These are phyloP conservation scores for Monosporozyma aerobia DNA, from an alignment of 805 yeast genomes.

Conservation along the genomic window DNA sequence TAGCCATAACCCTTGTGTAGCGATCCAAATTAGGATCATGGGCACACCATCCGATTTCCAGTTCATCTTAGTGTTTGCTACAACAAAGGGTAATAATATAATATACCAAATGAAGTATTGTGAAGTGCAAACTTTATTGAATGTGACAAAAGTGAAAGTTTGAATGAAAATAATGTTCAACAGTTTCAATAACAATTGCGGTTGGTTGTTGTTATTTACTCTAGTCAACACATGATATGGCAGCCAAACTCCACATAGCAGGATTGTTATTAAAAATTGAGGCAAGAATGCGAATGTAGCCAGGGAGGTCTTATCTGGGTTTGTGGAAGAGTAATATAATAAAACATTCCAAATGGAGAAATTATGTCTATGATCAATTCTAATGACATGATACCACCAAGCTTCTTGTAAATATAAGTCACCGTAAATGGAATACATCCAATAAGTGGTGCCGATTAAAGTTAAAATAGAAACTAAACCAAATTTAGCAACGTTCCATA, in stretches of 20 bases:
- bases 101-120: slow-evolving; percentile 95
- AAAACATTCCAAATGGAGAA: slow-evolving; percentile 79
- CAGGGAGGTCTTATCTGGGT: slow-evolving; percentile 3
- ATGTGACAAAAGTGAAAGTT: slow-evolving; percentile 68
- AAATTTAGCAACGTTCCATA: slow-evolving; percentile 32
- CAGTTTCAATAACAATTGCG: slow-evolving; percentile 12
- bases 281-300: slow-evolving; percentile 69
- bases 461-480: slow-evolving; percentile 35
- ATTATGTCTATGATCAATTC: slow-evolving; percentile 92
- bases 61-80: slow-evolving; percentile 38
- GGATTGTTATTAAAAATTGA: slow-evolving; percentile 44
- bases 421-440: slow-evolving; percentile 68
- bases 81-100: slow-evolving; percentile 68
- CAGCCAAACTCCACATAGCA: background rate
- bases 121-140: slow-evolving; percentile 80
- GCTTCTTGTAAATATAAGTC: slow-evolving; percentile 66
- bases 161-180: slow-evolving; percentile 58
- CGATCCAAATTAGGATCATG: slow-evolving; percentile 51
- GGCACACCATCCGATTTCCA: slow-evolving; percentile 32
- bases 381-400: slow-evolving; percentile 68
- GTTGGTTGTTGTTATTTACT: background rate
- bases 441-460: slow-evolving; percentile 37
- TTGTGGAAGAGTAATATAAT: slow-evolving; percentile 51
- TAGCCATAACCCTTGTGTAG: slow-evolving; percentile 71
- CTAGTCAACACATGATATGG: slow-evolving; percentile 13